Evolutionary conservation across 345 rosid genomes (phyloP), one percentile per base, ranked within the genome.

Genomic region (Populus ilicifolia): DNA sequence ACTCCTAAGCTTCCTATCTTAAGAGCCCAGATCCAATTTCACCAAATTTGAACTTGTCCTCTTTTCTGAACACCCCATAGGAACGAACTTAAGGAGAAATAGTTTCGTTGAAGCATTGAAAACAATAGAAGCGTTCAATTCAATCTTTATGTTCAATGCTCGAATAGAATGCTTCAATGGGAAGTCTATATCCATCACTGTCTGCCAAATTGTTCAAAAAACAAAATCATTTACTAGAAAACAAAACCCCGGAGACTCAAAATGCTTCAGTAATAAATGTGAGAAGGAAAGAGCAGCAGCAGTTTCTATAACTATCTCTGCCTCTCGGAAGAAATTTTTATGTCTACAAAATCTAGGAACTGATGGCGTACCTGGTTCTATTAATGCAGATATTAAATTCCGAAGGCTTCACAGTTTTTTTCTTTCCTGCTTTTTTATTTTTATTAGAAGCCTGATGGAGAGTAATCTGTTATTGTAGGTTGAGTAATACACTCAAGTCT

Each of bases 401-500:
- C 43, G 63, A 77, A 66, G 9, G 30, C 39, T 43, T 64, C 82
- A 13, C 35, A 25, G 5, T 4, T 4, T 18, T 39, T 29, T 71
- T 76, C 74, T 62, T 30, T 25, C 68, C 44, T 84, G 84, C 84
- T 9, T 9, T n/a, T 10, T 59, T 25, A 9, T 36, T n/a, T 20
- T 29, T 20, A 39, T 14, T 35, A 8, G 67, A 35, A n/a, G 27
- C 16, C 68, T 59, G 30, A 73, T 62, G 1, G 5, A 35, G 6
- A 18, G 23, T 27, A 1, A 35, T 3, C 35, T 61, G 20, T 54
- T 62, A 5, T 30, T 84, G 85, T 71, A 90, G 93, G 93, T 83
- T 90, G 84, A 84, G 93, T 79, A 90, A 85, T 77, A 84, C 91
- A 8, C 83, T 90, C 29, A 88, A 87, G 78, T 83, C 93, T 0